phyloP scores from a whole-genome alignment of 441 rosid genomes.

The Bocquillonia castaneifolia region DNA sequence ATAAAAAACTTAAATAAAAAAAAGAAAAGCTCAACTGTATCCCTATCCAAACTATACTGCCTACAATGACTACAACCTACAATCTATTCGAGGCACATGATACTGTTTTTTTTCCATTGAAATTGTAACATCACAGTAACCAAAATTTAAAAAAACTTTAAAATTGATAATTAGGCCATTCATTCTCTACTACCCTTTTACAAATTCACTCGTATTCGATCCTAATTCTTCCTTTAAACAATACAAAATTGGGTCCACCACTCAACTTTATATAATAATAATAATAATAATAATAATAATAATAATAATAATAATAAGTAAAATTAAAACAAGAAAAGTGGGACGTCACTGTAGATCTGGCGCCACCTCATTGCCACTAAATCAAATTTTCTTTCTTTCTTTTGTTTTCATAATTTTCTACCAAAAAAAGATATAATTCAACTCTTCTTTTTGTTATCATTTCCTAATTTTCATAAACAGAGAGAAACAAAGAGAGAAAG shows the following conservation, averaged over 20 bases:
- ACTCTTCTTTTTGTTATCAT: slow-evolving; percentile 49
- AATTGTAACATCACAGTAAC: not conserved
- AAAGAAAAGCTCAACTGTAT: not conserved
- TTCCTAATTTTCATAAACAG: slow-evolving; percentile 2
- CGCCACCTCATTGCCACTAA: slow-evolving; percentile 41
- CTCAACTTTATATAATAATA: not conserved
- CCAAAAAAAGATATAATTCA: slow-evolving; percentile 36
- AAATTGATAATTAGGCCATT: not conserved
- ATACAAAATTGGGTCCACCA: not conserved
- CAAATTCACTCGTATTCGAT: not conserved
- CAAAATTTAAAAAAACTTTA: not conserved
- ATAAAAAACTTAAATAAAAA: not conserved
- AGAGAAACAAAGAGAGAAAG: not conserved
- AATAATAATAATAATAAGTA: not conserved
- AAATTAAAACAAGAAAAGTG: not conserved
- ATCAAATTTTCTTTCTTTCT: not conserved
- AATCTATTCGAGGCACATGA: slow-evolving; percentile 7
- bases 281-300: no score
- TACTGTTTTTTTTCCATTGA: slow-evolving; percentile 1
- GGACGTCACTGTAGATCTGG: slow-evolving; percentile 32
- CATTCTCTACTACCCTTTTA: not conserved
- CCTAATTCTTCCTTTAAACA: not conserved
- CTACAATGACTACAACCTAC: not conserved
- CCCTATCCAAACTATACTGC: slow-evolving; percentile 1
- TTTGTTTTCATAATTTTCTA: slow-evolving; percentile 15